These are phyloP conservation scores for Triadica sebifera DNA, from an alignment of 345 rosid genomes.

Conservation along the genomic window DNA sequence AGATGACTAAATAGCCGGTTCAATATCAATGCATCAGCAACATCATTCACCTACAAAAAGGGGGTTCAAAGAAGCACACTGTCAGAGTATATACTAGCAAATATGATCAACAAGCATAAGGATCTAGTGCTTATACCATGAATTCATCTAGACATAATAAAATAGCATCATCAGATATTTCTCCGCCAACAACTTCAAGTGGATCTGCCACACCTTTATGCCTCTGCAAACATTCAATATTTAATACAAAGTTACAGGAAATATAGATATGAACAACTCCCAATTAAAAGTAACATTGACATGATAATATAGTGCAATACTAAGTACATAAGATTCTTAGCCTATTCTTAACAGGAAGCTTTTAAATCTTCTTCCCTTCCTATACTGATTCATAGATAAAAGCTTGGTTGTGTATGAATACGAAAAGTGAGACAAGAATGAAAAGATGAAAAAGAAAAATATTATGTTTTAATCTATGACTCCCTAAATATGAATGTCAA, in stretches of 20 bases:
- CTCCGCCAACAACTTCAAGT: constrained; percentile 95
- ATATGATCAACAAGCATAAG: constrained; percentile 4
- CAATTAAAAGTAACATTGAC: constrained; percentile 10
- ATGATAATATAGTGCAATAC: neutral
- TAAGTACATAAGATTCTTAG: neutral
- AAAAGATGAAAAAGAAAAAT: neutral
- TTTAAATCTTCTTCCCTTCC: neutral
- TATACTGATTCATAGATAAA: neutral
- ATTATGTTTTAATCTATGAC: neutral
- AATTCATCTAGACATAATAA: constrained; percentile 90
- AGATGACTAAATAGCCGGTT: constrained; percentile 81
- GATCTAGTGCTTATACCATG: constrained; percentile 55
- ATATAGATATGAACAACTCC: constrained; percentile 1
- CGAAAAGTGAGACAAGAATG: neutral
- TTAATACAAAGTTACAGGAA: constrained; percentile 3
- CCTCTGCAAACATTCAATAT: constrained; percentile 51
- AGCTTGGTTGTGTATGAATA: neutral
- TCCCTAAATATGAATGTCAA: neutral
- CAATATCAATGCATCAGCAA: constrained; percentile 95
- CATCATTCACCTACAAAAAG: constrained; percentile 74
- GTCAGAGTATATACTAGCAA: neutral
- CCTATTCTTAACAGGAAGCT: neutral
- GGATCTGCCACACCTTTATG: constrained; percentile 95
- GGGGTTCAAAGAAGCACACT: constrained; percentile 12
- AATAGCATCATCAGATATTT: constrained; percentile 88